Evolutionary conservation across 1,284 basidiomycete species (phyloP), one percentile per base, ranked within the genome.

Genomic region (Rhodotorula sp.): DNA sequence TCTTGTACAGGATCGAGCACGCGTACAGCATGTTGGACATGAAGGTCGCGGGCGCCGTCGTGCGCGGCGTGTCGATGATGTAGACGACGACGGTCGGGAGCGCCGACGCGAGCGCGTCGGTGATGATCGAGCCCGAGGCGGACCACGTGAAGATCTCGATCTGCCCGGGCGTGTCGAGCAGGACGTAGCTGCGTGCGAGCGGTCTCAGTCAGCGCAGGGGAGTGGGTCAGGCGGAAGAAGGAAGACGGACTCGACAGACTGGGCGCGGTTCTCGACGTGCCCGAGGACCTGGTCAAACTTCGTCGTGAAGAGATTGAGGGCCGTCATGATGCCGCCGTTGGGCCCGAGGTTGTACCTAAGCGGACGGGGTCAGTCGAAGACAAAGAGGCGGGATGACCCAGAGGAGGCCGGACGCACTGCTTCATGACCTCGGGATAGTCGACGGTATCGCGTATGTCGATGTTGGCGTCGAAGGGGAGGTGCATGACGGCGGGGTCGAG

Each of bases 71-170:
- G 82, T 99, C 97, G 79, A 99, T 93, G 71, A 99, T 88, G 81
- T 98, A 99, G 17, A 95, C 97, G 52, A 99, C 89, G 41, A 95
- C 92, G 0, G 96, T 91, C 1, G 97, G 97, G 73, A 98, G 85
- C 0, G 93, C 88, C 16, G 92, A 91, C 0, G 96, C 96, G 46
- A 99, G 86, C n/a, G 97, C 92, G 80, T 98, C 95, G 25, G 97
- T 99, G 78, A 99, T 97, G 80, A 99, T 99, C 7, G 95, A 90
- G 4, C 97, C 97, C 45, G 94, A 97, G 1, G 97, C 97, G 0
- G 94, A 97, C 97, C 97, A 99, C 57, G 97, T 99, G 80, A 99
- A 99, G 79, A 99, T 99, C 82, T 99, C 97, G 79, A 99, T 99
- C 83, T 99, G 97, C 10, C 97, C 97, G 4, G 97, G 97, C 0